phyloP scores from a whole-genome alignment of 78 protist species.

The Protostelium mycophagum region DNA sequence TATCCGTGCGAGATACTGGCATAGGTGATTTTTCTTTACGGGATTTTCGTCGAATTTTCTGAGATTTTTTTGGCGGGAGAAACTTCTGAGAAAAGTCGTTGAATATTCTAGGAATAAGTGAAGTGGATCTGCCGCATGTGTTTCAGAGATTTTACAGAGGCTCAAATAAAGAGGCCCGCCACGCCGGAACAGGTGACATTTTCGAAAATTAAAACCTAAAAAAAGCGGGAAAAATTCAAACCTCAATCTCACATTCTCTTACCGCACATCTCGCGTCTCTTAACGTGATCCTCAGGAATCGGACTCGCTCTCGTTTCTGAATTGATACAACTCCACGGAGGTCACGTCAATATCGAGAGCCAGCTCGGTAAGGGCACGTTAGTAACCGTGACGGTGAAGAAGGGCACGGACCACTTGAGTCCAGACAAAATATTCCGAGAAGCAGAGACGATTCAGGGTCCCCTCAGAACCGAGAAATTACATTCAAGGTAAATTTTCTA shows the following conservation, averaged over 20 bases:
- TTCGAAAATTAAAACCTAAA: too few relatives aligned
- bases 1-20: background rate
- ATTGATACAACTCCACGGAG: background rate
- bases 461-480: background rate
- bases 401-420: background rate
- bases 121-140: background rate
- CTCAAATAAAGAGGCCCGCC: background rate
- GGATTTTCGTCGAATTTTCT: too few relatives aligned
- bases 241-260: too few relatives aligned
- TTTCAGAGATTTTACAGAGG: background rate
- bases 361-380: background rate
- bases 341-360: background rate
- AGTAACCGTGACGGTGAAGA: background rate
- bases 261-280: too few relatives aligned
- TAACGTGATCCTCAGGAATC: too few relatives aligned
- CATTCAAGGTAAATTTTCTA: too few relatives aligned
- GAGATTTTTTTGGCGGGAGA: too few relatives aligned
- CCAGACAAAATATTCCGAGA: background rate
- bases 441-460: background rate
- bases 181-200: too few relatives aligned
- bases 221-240: background rate
- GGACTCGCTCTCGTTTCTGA: background rate
- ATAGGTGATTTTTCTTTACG: background rate
- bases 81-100: too few relatives aligned
- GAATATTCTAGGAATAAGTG: background rate